Conservation (phyloP, 257 asterid genomes). For the Nyctanthes arbortristis region DNA sequence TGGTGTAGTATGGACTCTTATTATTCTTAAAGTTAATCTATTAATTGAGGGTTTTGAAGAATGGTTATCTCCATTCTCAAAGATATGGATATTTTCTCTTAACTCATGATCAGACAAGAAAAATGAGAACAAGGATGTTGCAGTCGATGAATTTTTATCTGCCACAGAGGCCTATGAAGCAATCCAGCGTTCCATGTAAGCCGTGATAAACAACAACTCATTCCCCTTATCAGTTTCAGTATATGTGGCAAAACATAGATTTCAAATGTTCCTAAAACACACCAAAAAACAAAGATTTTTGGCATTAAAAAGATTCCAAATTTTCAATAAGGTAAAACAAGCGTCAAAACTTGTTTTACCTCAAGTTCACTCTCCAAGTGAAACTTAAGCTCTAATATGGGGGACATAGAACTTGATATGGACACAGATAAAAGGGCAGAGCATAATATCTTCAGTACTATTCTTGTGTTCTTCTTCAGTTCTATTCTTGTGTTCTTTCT, state of each 20-base stretch:
- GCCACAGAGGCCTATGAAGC: slow-evolving; percentile 76
- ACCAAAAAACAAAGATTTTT: neutral
- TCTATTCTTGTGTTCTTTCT: neutral
- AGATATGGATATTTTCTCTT: slow-evolving; percentile 21
- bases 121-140: slow-evolving; percentile 96
- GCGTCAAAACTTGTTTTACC: neutral
- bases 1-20: slow-evolving; percentile 2
- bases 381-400: neutral
- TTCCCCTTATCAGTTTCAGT: neutral
- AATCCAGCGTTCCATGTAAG: slow-evolving; percentile 84
- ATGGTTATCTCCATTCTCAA: neutral
- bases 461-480: no score
- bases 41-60: neutral
- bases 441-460: no score
- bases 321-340: no score
- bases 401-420: no score
- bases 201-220: slow-evolving; percentile 9
- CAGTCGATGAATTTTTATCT: slow-evolving; percentile 81
- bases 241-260: neutral
- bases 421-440: no score
- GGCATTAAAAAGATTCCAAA: neutral
- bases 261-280: neutral
- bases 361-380: neutral
- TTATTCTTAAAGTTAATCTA: neutral
- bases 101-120: slow-evolving; percentile 67